Conservation (phyloP, 441 rosid species). For the Syzygium malaccense region DNA sequence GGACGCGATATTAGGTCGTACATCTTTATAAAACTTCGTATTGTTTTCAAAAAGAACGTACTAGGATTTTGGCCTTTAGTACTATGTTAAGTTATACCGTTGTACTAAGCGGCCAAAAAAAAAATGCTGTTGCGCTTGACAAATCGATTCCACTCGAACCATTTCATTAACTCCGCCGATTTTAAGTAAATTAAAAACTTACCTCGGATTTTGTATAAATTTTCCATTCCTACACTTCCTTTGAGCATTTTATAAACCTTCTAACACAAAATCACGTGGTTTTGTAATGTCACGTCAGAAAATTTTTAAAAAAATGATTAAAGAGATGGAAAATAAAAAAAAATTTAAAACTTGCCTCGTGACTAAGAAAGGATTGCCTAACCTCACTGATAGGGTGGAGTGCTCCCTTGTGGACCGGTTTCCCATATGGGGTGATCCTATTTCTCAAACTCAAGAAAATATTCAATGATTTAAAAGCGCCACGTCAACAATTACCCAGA, state of each 20-base stretch:
- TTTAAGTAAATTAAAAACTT: neutral
- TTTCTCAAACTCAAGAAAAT: no score
- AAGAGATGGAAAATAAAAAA: neutral
- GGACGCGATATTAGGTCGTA: rapidly evolving
- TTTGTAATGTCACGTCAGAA: neutral
- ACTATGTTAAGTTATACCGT: neutral
- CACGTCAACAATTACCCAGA: no score
- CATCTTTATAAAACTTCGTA: neutral
- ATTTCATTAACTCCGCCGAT: neutral
- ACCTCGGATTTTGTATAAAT: rapidly evolving
- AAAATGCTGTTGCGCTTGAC: no score
- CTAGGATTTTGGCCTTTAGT: neutral
- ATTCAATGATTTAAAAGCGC: no score
- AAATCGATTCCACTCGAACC: no score
- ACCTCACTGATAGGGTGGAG: no score
- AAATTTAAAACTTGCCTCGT: no score
- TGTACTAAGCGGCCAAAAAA: no score
- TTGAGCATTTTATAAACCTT: neutral
- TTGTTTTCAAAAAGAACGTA: neutral
- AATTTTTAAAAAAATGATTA: no score
- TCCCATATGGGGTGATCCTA: no score
- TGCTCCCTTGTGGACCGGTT: no score
- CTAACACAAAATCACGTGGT: neutral
- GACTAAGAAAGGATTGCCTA: no score
- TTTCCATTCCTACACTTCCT: neutral